Base-by-base conservation (phyloP, 345 rosid genomes). In the Viola odorata region DNA sequence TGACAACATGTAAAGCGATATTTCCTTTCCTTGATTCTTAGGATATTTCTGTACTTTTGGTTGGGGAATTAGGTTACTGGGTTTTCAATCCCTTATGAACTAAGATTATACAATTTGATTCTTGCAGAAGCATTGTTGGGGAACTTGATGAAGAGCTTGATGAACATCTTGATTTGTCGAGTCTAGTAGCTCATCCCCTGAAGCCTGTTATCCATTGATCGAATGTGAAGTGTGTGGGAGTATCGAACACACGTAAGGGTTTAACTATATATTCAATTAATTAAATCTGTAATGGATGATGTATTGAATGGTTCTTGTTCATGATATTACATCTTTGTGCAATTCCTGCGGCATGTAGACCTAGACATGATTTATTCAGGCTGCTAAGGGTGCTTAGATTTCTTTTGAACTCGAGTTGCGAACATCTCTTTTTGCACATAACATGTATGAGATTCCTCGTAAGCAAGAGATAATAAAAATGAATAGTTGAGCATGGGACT, bases 131-230 rank as follows among this genome's bases (percentile, higher is more conserved):
- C 70, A 71, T 90, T 53, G 88, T 90, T 11, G 97, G 99, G 36
- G 97, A 90, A 73, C 81, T 88, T 8, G 97, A 88, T 59, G 95
- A 88, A 56, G 99, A 90, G 77, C 91, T 88, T 11, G 92, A 94
- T 75, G 78, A 92, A 0, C 75, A 72, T 61, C 83, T 94, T 37
- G 97, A 86, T 58, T 66, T 94, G 64, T 82, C 96, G 37, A 86
- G 80, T 58, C 77, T 90, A 69, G 86, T 89, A 78, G 99, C 99
- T 65, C 96, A 94, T 70, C 99, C 96, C 53, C 82, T 94, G 61
- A 94, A 94, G 77, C 91, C 97, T 7, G 91, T 94, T 40, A 74
- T 88, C 72, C 99, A 90, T 73, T 94, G 79, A 82, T 71, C 57
- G 38, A 7, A 38, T 8, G 4, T 40, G 4, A 51, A 13, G 8